Evolutionary conservation across 2,329 filamentous ascomycete genomes (phyloP).

Genomic region (Cladosporium sp.): DNA sequence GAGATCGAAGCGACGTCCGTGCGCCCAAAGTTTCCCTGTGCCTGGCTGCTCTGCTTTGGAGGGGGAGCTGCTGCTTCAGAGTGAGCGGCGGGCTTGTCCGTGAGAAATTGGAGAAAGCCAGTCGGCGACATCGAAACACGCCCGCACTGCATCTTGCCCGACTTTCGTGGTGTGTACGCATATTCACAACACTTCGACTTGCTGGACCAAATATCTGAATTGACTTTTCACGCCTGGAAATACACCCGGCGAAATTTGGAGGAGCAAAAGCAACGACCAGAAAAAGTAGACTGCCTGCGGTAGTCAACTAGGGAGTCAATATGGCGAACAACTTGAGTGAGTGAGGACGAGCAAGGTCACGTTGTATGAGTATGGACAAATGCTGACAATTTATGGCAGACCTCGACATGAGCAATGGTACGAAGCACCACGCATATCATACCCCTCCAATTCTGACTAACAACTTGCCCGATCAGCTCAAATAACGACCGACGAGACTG

Average conservation of each 20-base stretch:
- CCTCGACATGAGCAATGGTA: conserved; percentile 82
- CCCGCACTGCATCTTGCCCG: neutral
- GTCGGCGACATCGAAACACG: conserved; percentile 1
- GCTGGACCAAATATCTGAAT: neutral
- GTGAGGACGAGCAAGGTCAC: neutral
- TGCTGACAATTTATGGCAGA: conserved; percentile 48
- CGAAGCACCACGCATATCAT: conserved; percentile 15
- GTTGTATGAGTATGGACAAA: conserved; percentile 20
- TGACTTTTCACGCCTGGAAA: neutral
- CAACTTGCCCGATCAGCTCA: conserved; percentile 44
- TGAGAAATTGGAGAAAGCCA: neutral
- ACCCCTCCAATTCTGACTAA: conserved; percentile 5
- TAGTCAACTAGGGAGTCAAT: conserved; percentile 47
- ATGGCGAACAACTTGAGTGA: conserved; percentile 12
- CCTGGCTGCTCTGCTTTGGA: neutral
- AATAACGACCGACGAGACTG: conserved; percentile 95
- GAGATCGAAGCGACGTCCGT: neutral
- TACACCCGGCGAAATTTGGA: neutral
- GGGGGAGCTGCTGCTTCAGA: neutral
- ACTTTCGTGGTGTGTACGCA: too few relatives aligned
- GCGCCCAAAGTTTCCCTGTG: neutral
- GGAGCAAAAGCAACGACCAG: neutral
- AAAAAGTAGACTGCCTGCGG: conserved; percentile 7
- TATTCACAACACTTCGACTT: neutral
- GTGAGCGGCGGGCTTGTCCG: too few relatives aligned